Base-by-base conservation (phyloP, 83 land plant species). In the Larix sibirica region DNA sequence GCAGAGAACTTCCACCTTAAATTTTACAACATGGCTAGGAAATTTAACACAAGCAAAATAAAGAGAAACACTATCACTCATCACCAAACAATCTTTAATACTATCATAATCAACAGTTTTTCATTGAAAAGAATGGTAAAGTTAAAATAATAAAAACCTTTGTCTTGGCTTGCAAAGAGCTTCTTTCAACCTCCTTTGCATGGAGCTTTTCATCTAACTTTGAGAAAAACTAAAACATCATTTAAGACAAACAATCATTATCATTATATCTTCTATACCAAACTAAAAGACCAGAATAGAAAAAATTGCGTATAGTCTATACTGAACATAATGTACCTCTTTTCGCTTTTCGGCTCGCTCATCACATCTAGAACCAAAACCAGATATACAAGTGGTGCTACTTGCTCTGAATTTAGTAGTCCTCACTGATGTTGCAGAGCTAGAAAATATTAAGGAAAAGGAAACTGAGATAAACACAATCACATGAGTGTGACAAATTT, bases 391-490 rank as follows among this genome's bases (percentile, higher is more conserved):
- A 36, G 14, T 80, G 82, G 83, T 78, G 65, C 83, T 83, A 58
- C 66, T 88, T 26, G 24, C 77, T 69, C 54, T 85, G 65, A 75
- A 20, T 60, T 77, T 90, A 2, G n/a, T 17, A 40, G 84, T 69
- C 28, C 85, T 85, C 38, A 61, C 69, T n/a, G 89, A 90, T 80
- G 79, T 63, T 16, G 85, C 79, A 60, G 86, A 84, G 77, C 77
- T 73, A 42, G 24, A 31, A 73, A 42, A 1, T 10, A 23, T 73
- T 42, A 73, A 73, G 77, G 77, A 73, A 73, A 73, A 73, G 18
- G 54, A 42, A 73, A 47, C 77, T 42, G 18, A 42, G 44, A 73
- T 42, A 73, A 73, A 40, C 21, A 16, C 44, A 54, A 9, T 8
- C 4, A 6, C 1, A 42, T 33, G 36, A 33, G 36, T 33, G 3